Base-by-base conservation (phyloP, 345 rosid species). In the Trapa bicornis region DNA sequence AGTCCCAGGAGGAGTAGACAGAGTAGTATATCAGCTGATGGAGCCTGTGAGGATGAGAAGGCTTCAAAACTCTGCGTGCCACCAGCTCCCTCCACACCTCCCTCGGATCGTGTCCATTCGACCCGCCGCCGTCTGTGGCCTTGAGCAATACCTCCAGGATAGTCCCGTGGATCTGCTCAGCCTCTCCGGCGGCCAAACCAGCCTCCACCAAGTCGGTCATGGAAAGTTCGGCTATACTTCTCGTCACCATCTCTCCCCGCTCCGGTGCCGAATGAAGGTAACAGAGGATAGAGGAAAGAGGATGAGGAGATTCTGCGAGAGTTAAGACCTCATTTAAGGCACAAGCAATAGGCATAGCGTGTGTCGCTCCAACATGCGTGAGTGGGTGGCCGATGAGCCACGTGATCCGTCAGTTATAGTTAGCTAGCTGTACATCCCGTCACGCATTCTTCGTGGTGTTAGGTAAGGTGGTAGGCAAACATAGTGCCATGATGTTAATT, bases 1-100 rank as follows among this genome's bases (percentile, higher is more conserved):
- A 67, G 70, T 93, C 94, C 98, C 97, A 90, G 14, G 74, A 60
- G 2, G 80, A 75, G 72, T 89, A 92, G 17, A 83, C 83, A 69
- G 86, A 76, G 80, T 88, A 80, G 74, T 84, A 93, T 14, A 93
- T 50, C 65, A 87, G 84, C 61, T 88, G 96, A 65, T 90, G 98
- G 47, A 93, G 71, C 42, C 69, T 42, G 76, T 89, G 92, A 2
- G 96, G 91, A 68, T 85, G 82, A 71, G 81, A 82, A n/a, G 97
- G 97, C 76, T 78, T 84, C 0, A 90, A 76, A 67, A 83, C 72
- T 73, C 74, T 74, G 64, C 68, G 70, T 63, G 45, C 76, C 66
- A 87, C 80, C 76, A 90, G 60, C 72, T 68, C 73, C 42, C 75
- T 65, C 98, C 97, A 90, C 64, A 88, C 75, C 68, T 82, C 84